Evolutionary conservation across 192 early-diverging fungal genomes (phyloP).

Genomic region (Backusella mclennaniae): DNA sequence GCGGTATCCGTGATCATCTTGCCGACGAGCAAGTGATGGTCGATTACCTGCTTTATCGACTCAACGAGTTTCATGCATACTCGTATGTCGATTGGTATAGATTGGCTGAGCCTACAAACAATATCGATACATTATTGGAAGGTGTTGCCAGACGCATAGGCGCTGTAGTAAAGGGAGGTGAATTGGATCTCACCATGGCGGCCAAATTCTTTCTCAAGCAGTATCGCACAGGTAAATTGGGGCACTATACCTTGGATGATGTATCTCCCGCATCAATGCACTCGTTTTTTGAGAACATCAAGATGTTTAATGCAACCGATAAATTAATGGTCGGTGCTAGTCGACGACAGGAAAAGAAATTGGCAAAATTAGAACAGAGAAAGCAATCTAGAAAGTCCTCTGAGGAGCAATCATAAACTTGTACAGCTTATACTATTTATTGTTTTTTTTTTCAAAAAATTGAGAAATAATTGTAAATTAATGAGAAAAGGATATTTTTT

Average conservation of each 20-base stretch:
- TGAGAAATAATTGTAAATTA: no score
- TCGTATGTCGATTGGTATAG: slow-evolving; percentile 41
- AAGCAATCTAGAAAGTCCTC: slow-evolving; percentile 21
- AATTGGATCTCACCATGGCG: slow-evolving; percentile 63
- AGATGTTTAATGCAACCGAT: neutral
- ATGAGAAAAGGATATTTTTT: no score
- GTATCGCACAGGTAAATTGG: slow-evolving; percentile 84
- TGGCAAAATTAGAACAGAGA: slow-evolving; percentile 43
- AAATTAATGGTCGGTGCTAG: slow-evolving; percentile 20
- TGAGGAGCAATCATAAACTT: neutral
- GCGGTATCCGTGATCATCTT: slow-evolving; percentile 82
- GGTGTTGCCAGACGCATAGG: slow-evolving; percentile 67
- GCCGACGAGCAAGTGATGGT: slow-evolving; percentile 80
- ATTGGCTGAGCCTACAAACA: slow-evolving; percentile 59
- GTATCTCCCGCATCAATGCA: slow-evolving; percentile 49
- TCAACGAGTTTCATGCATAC: slow-evolving; percentile 62
- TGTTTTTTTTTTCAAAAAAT: no score
- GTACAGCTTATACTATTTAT: no score
- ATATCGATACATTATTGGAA: slow-evolving; percentile 62
- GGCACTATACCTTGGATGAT: slow-evolving; percentile 82
- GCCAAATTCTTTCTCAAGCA: slow-evolving; percentile 71
- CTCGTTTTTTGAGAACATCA: slow-evolving; percentile 42
- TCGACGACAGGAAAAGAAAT: slow-evolving; percentile 49
- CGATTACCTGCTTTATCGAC: slow-evolving; percentile 86
- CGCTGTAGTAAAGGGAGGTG: slow-evolving; percentile 63